Evolutionary conservation across 768 basidiomycete genomes (phyloP).

Genomic region (Mycena epipterygia): DNA sequence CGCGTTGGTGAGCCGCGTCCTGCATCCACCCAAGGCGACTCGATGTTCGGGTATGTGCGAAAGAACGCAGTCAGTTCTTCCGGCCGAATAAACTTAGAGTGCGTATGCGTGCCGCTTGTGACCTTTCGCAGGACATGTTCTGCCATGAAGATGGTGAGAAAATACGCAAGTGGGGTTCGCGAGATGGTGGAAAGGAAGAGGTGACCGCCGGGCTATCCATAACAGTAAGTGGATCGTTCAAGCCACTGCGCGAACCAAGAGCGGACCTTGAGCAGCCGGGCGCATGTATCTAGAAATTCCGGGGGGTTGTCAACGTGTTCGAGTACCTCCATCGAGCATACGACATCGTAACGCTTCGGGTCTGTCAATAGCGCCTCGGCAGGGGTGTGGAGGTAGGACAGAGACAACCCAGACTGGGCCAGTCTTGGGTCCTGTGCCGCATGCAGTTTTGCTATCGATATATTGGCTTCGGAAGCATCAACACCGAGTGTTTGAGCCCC

Average conservation of each 20-base stretch:
- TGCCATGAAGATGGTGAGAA: conserved; percentile 72
- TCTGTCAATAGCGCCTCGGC: conserved; percentile 82
- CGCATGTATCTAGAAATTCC: conserved; percentile 85
- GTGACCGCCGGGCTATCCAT: conserved; percentile 89
- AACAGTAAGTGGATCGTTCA: background rate
- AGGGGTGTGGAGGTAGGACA: conserved; percentile 79
- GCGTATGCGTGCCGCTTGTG: conserved; percentile 90
- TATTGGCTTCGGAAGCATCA: conserved; percentile 91
- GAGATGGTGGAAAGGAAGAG: conserved; percentile 96
- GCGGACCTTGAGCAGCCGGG: conserved; percentile 86
- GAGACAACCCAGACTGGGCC: conserved; percentile 43
- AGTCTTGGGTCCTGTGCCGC: conserved; percentile 83
- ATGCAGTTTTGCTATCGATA: conserved; percentile 87
- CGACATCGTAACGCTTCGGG: conserved; percentile 84
- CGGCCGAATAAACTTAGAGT: conserved; percentile 91
- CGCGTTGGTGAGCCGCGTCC: conserved; percentile 59
- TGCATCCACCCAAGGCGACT: conserved; percentile 19
- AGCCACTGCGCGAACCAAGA: background rate
- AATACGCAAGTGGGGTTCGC: conserved; percentile 69
- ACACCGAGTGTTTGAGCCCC: conserved; percentile 93
- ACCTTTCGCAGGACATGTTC: conserved; percentile 88
- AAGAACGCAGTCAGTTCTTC: conserved; percentile 90
- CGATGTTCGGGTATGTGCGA: conserved; percentile 57
- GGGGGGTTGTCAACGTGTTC: conserved; percentile 97
- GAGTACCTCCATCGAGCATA: conserved; percentile 97